phyloP scores from a whole-genome alignment of 192 early-diverging fungal species.

The Coemansia biformis region DNA sequence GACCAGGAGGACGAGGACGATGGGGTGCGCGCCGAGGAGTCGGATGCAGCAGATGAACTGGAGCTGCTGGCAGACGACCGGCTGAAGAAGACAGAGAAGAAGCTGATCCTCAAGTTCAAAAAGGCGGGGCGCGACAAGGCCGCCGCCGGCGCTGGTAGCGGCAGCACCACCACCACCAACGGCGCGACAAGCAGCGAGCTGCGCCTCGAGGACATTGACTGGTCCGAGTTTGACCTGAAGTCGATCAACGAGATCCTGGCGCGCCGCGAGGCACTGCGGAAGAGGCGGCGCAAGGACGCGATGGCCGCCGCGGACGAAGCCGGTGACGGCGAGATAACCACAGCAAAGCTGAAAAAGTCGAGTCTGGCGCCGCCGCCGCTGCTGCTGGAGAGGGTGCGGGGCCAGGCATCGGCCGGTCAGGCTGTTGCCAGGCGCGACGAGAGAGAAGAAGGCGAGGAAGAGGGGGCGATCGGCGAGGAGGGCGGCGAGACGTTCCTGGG shows the following conservation, averaged over 20 bases:
- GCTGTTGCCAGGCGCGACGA: neutral
- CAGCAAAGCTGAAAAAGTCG: slow-evolving; percentile 37
- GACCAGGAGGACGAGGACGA: slow-evolving; percentile 10
- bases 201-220: slow-evolving; percentile 40
- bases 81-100: slow-evolving; percentile 20
- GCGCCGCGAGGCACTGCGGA: slow-evolving; percentile 35
- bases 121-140: slow-evolving; percentile 2
- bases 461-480: neutral
- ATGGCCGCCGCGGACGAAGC: neutral
- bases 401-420: neutral
- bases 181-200: neutral
- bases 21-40: slow-evolving; percentile 2
- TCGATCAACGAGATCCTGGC: slow-evolving; percentile 39
- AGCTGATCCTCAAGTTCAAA: slow-evolving; percentile 35
- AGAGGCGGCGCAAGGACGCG: slow-evolving; percentile 6
- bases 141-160: neutral
- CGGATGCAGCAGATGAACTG: neutral
- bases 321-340: slow-evolving; percentile 5
- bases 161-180: neutral
- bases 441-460: slow-evolving; percentile 3
- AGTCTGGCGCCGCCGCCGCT: slow-evolving; percentile 42
- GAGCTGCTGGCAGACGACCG: neutral
- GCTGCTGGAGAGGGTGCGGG: slow-evolving; percentile 11
- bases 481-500: slow-evolving; percentile 1
- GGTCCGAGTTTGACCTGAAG: slow-evolving; percentile 47